Conservation (phyloP, 345 rosid genomes). For the Salix exigua region DNA sequence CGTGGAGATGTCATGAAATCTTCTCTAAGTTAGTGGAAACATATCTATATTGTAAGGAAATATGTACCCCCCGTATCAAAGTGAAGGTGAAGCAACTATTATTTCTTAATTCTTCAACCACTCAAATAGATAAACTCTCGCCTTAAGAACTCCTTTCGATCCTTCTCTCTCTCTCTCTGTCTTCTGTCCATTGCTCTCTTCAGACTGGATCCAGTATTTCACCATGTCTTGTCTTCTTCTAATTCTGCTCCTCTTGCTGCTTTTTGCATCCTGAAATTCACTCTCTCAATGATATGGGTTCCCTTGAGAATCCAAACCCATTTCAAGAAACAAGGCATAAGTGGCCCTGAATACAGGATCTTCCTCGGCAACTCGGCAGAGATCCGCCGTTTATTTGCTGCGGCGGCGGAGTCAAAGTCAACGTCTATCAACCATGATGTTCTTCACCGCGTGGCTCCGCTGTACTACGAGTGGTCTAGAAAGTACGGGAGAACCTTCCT, state of each 20-base stretch:
- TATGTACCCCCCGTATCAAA: too few relatives aligned
- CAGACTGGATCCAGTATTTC: neutral
- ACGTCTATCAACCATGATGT: conserved; percentile 32
- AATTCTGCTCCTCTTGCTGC: conserved; percentile 15
- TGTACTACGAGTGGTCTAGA: conserved; percentile 55
- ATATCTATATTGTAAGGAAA: too few relatives aligned
- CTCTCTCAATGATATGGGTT: conserved; percentile 39
- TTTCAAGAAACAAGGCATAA: conserved; percentile 47
- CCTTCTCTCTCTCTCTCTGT: neutral
- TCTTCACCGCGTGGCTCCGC: conserved; percentile 50
- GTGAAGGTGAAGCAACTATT: too few relatives aligned
- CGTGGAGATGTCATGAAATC: too few relatives aligned
- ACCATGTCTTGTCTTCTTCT: conserved; percentile 20
- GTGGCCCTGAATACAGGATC: conserved; percentile 55
- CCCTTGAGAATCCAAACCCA: conserved; percentile 56
- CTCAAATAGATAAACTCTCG: neutral
- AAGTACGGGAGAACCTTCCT: conserved; percentile 55
- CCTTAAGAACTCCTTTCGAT: neutral
- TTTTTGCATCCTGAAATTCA: conserved; percentile 34
- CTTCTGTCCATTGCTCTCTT: neutral
- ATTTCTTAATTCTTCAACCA: neutral
- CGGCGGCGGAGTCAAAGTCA: conserved; percentile 45
- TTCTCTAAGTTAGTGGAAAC: too few relatives aligned
- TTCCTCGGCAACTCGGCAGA: conserved; percentile 61
- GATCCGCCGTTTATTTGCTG: conserved; percentile 34